Base-by-base conservation (phyloP, 495 filamentous ascomycete genomes). In the Aspergillus saccharolyticus region DNA sequence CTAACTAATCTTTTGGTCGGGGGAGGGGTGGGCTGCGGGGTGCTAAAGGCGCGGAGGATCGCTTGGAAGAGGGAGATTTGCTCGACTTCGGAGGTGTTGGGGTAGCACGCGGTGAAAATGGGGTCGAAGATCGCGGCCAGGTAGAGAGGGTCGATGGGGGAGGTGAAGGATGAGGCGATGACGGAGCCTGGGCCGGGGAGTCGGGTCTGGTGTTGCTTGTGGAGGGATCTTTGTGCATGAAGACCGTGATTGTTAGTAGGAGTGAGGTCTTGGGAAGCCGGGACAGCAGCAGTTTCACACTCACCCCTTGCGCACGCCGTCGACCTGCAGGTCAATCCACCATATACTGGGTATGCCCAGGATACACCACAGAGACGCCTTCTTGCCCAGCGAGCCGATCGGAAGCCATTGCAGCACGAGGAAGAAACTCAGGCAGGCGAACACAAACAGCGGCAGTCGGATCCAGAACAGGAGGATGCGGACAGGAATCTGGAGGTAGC, bases 281-380 rank as follows among this genome's bases (percentile, higher is more conserved):
- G 22, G 54, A 20, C 49, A 52, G 45, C 15, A 12, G 43, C 12
- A 30, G 9, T 15, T 25, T 25, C 25, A 16, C 24, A 73, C 74
- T 51, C 62, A 87, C 78, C 94, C 94, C 77, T 90, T 91, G 72
- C 87, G 87, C 39, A 99, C 94, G 28, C 92, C 91, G 67, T 97
- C 94, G 44, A 99, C 87, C 64, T 97, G 92, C 0, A 99, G 78
- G 71, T 97, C 94, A 50, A 96, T 87, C 92, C 93, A 97, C 93
- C 94, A 97, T 42, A 97, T 86, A 18, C 92, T 92, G 0, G 91
- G 89, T 20, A 91, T 86, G 28, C 84, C 86, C 17, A 99, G 79
- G 44, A 97, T 82, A 47, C 83, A 78, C 93, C 95, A 97, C 25
- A 97, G 68, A 42, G 86, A 79, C 16, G 90, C 85, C 70, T 96